Percentiles rank a stretch among this genome's conserved stretches.
Conservation (phyloP, 768 basidiomycete genomes). For the Mycena vulgaris region DNA sequence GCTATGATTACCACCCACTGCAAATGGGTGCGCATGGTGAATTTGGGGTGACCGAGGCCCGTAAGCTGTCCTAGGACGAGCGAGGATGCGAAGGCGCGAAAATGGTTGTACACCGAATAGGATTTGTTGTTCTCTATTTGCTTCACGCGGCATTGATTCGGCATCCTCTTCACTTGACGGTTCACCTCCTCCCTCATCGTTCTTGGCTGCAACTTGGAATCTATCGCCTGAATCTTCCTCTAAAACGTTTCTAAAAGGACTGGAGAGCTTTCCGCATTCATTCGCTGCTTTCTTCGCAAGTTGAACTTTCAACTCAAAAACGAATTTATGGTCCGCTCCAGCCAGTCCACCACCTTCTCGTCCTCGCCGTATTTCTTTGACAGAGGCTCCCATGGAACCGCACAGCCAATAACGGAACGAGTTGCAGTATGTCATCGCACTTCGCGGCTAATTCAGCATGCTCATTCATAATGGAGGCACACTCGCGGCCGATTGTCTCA, state of each 20-base stretch:
- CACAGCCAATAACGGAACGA: conserved; percentile 85
- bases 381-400: conserved; percentile 77
- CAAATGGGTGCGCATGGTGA: conserved; percentile 5
- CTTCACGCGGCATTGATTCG: too few relatives aligned
- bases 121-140: neutral
- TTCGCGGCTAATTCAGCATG: conserved; percentile 5
- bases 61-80: neutral
- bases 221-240: too few relatives aligned
- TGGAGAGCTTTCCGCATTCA: neutral
- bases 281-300: neutral
- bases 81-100: neutral
- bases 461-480: conserved; percentile 60
- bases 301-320: conserved; percentile 26
- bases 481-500: conserved; percentile 92
- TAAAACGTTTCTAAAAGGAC: neutral
- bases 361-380: conserved; percentile 83
- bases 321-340: conserved; percentile 59
- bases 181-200: neutral
- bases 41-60: neutral
- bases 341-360: conserved; percentile 77
- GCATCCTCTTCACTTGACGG: neutral
- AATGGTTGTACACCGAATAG: neutral
- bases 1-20: conserved; percentile 11
- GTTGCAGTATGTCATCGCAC: conserved; percentile 71
- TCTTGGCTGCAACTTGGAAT: neutral